Evolutionary conservation across 306 rosid species (phyloP).

Genomic region (Medicago ruthenica): DNA sequence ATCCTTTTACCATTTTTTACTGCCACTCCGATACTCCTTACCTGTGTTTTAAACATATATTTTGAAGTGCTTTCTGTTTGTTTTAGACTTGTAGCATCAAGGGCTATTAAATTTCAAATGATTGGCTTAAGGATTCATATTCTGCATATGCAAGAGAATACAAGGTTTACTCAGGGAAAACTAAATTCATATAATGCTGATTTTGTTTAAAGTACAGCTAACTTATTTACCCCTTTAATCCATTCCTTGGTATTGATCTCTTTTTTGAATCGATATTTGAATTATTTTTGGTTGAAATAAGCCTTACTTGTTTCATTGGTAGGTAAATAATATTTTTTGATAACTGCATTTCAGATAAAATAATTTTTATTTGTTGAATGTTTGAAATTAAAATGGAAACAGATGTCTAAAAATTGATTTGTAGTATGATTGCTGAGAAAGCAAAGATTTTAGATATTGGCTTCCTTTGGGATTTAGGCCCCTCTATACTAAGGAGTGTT

Average conservation of each 20-base stretch:
- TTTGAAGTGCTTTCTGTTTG: neutral
- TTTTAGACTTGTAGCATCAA: slow-evolving; percentile 12
- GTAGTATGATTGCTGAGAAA: slow-evolving; percentile 19
- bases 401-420: slow-evolving; percentile 10
- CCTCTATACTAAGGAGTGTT: neutral
- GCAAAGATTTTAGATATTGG: slow-evolving; percentile 9
- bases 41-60: slow-evolving; percentile 13
- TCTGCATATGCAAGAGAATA: slow-evolving; percentile 20
- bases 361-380: neutral
- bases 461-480: neutral
- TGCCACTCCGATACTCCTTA: slow-evolving; percentile 28
- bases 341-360: neutral
- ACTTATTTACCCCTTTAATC: slow-evolving; percentile 1
- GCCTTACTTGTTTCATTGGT: neutral
- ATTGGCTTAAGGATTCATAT: slow-evolving; percentile 31
- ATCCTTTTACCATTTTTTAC: slow-evolving; percentile 56
- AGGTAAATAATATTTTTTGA: neutral
- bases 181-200: slow-evolving; percentile 5
- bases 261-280: slow-evolving; percentile 10
- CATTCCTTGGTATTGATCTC: neutral
- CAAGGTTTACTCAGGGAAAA: slow-evolving; percentile 16
- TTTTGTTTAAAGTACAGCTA: neutral
- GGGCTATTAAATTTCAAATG: slow-evolving; percentile 26
- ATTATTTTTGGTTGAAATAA: slow-evolving; percentile 26
- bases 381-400: slow-evolving; percentile 8